Percentiles rank a stretch among this genome's conserved stretches.
phyloP scores from a whole-genome alignment of 352 stramenopile genomes.

The Plasmopara halstedii region DNA sequence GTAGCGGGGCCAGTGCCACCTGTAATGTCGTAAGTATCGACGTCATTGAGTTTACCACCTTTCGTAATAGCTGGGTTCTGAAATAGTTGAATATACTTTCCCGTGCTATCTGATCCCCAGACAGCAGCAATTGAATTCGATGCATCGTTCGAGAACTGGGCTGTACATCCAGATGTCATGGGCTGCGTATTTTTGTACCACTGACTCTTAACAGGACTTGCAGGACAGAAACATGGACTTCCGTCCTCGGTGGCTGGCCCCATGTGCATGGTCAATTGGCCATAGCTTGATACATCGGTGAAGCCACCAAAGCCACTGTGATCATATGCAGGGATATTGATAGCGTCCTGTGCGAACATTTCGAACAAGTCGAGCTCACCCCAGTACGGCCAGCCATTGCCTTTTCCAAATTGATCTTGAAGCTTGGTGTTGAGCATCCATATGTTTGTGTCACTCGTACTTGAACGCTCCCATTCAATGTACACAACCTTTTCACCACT shows the following conservation, averaged over 20 bases:
- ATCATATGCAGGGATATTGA: conserved; percentile 32
- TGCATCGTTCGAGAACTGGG: conserved; percentile 51
- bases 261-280: conserved; percentile 71
- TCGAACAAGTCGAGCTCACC: conserved; percentile 77
- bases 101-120: conserved; percentile 48
- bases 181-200: conserved; percentile 54
- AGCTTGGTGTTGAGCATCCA: conserved; percentile 81
- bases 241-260: conserved; percentile 30
- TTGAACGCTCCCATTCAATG: conserved; percentile 60
- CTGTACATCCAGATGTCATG: conserved; percentile 60
- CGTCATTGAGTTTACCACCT: conserved; percentile 42
- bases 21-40: conserved; percentile 53
- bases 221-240: conserved; percentile 49
- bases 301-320: conserved; percentile 38
- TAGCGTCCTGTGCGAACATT: conserved; percentile 70
- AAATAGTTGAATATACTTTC: conserved; percentile 64
- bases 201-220: conserved; percentile 31
- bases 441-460: conserved; percentile 71
- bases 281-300: conserved; percentile 41
- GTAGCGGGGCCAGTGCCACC: conserved; percentile 35
- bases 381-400: conserved; percentile 66
- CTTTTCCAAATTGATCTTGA: conserved; percentile 43
- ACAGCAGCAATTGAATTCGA: conserved; percentile 63
- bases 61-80: conserved; percentile 62
- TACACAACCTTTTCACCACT: conserved; percentile 63